Evolutionary conservation across 306 rosid genomes (phyloP).

Genomic region (Rubus parviflorus): DNA sequence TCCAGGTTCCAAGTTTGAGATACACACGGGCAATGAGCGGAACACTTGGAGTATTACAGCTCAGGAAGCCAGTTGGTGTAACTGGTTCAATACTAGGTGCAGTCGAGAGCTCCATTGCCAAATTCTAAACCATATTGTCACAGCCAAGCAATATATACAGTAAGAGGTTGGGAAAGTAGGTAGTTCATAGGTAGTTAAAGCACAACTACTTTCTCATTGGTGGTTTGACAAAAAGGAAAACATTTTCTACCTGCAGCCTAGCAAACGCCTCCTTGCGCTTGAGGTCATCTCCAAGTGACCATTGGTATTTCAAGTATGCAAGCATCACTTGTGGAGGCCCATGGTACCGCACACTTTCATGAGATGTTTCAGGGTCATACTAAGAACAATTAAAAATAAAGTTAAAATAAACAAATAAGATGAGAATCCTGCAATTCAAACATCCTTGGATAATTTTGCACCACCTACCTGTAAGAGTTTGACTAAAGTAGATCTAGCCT

Average conservation of each 20-base stretch:
- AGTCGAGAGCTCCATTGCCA: conserved; percentile 74
- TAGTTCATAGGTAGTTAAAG: conserved; percentile 12
- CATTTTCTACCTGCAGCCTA: conserved; percentile 73
- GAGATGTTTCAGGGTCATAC: conserved; percentile 90
- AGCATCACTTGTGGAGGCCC: conserved; percentile 97
- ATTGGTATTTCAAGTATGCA: conserved; percentile 87
- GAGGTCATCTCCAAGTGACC: conserved; percentile 93
- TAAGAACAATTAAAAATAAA: conserved; percentile 30
- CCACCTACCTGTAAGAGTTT: conserved; percentile 87
- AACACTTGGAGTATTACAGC: conserved; percentile 54
- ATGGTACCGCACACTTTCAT: conserved; percentile 68
- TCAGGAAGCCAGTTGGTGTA: conserved; percentile 42
- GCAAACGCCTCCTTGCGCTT: conserved; percentile 96
- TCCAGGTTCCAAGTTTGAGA: conserved; percentile 78
- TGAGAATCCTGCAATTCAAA: conserved; percentile 12
- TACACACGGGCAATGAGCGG: conserved; percentile 93
- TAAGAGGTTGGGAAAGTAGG: conserved; percentile 16
- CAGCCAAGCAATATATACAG: conserved; percentile 14
- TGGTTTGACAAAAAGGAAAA: conserved; percentile 14
- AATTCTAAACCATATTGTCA: conserved; percentile 47
- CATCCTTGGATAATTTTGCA: conserved; percentile 26
- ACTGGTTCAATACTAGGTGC: conserved; percentile 53
- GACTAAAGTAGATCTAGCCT: conserved; percentile 87
- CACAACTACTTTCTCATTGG: too few species aligned
- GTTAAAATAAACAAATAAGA: conserved; percentile 5